phyloP scores from a whole-genome alignment of 192 early-diverging fungal genomes.

The Coemansia sp. region DNA sequence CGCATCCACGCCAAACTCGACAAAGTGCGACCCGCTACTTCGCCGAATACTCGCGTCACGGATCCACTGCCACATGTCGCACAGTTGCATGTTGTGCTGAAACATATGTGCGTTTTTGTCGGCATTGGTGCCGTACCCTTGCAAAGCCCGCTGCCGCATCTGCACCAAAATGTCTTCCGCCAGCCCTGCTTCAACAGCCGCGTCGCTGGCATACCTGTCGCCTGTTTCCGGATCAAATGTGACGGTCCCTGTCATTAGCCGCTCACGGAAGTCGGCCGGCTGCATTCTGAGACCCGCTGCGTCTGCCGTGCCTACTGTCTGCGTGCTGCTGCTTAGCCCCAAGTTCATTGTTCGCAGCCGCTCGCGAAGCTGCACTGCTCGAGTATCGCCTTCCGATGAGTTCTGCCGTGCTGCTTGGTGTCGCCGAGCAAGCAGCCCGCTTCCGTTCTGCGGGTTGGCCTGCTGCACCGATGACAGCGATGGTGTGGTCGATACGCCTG shows the following conservation, averaged over 20 bases:
- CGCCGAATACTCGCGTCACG: constrained; percentile 52
- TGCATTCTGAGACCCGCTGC: constrained; percentile 6
- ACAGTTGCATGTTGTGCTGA: constrained; percentile 8
- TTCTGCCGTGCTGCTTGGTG: constrained; percentile 8
- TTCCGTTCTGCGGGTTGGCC: background rate
- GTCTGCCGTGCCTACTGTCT: background rate
- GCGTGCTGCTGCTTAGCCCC: constrained; percentile 4
- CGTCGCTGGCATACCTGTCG: constrained; percentile 5
- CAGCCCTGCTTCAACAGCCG: constrained; percentile 10
- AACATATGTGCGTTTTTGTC: constrained; percentile 52
- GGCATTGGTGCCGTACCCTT: constrained; percentile 75
- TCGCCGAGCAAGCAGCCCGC: constrained; percentile 12
- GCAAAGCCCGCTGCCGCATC: constrained; percentile 73
- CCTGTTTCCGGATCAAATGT: constrained; percentile 16
- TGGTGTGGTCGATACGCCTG: constrained; percentile 7
- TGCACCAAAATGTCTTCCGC: constrained; percentile 70
- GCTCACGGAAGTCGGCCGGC: constrained; percentile 11
- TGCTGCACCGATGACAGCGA: constrained; percentile 14
- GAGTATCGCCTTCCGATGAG: constrained; percentile 7
- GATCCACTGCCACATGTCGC: constrained; percentile 48
- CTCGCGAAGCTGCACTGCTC: constrained; percentile 14
- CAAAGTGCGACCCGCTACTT: constrained; percentile 52
- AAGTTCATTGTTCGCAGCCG: constrained; percentile 14
- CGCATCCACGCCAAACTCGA: constrained; percentile 52
- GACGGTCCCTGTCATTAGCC: background rate